Base-by-base conservation (phyloP, 2,329 filamentous ascomycete species). In the Scorias spongiosa region DNA sequence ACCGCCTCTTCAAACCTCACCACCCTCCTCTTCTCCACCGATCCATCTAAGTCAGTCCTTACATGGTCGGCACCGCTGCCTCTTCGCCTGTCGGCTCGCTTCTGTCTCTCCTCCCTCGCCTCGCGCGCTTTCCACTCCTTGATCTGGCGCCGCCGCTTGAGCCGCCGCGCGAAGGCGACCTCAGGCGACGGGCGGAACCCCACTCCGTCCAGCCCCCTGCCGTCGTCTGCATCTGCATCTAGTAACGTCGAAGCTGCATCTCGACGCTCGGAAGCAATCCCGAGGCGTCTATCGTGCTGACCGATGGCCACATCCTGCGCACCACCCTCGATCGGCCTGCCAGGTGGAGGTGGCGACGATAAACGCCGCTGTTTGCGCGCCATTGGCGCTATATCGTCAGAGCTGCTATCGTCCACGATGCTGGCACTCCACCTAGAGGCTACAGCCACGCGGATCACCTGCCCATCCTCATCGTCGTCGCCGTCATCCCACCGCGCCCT, bases 131-230 rank as follows among this genome's bases (percentile, higher is more conserved):
- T 73, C 73, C 75, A 80, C 42, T 78, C 74, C 28, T 65, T 62
- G 36, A 80, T 60, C 55, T 80, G 76, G 57, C 72, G 71, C 55
- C 70, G 68, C 45, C 76, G 65, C 53, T 66, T 70, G 56, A 75
- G 71, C 37, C 68, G 67, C 40, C 76, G 62, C 12, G 69, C 69
- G 60, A 72, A 72, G 1, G 74, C 75, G 28, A 76, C 69, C 36
- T 74, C 71, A 12, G 75, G 67, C 2, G 75, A 79, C 2, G 76
- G 76, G 46, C 68, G 69, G 57, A 79, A 80, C 0, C 76, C 76
- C 44, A 80, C 68, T 1, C 76, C 76, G 51, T 80, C 79, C 49
- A 80, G 70, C 5, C 76, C 76, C 44, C 74, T 73, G 2, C 76
- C 75, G 55, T 80, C 76, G 53, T 79, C 76, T 15, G 32, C 15